Base-by-base conservation (phyloP, 2,329 filamentous ascomycete species). In the Fusarium phyllophilum region DNA sequence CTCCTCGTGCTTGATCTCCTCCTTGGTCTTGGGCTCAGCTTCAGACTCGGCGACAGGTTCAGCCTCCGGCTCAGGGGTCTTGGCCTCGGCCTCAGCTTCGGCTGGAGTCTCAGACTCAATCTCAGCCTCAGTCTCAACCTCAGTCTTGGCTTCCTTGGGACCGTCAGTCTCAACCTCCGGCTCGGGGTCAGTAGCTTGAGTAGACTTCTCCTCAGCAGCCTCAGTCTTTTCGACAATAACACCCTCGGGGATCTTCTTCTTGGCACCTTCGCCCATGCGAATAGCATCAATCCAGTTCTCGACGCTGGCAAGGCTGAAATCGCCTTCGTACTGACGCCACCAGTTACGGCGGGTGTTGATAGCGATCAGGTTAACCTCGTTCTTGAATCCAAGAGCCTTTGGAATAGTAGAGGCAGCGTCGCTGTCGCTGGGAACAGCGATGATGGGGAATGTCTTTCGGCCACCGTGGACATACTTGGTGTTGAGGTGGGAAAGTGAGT, bases 241-340 rank as follows among this genome's bases (percentile, higher is more conserved):
- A 5, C 86, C 88, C 66, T 89, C 87, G 0, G 93, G 93, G 46
- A 96, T 81, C 84, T 91, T 93, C 78, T 91, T 88, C 87, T 96
- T 98, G 67, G 88, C 84, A 6, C 94, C 93, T 80, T 98, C 96
- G 59, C 95, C 94, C 86, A 99, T 88, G 42, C 94, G 91, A 71
- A 98, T 94, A n/a, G 90, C 88, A 79, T 99, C 96, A 67, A 99
- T 90, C 94, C 96, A 99, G 70, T 86, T 85, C 84, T 97, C 94
- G 36, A 99, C 85, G 33, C 87, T 89, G 61, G 88, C 85, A 31
- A 86, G 79, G 62, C 88, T 89, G 49, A 90, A 91, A 48, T 88
- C 84, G 6, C 88, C 90, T 54, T 89, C 84, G 81, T 94, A 96
- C 66, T 88, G 89, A 78, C 93, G 92, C 89, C 92, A 97, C 96